These are phyloP conservation scores for Neurospora sp. DNA, from an alignment of 495 filamentous ascomycete genomes.

Conservation along the genomic window DNA sequence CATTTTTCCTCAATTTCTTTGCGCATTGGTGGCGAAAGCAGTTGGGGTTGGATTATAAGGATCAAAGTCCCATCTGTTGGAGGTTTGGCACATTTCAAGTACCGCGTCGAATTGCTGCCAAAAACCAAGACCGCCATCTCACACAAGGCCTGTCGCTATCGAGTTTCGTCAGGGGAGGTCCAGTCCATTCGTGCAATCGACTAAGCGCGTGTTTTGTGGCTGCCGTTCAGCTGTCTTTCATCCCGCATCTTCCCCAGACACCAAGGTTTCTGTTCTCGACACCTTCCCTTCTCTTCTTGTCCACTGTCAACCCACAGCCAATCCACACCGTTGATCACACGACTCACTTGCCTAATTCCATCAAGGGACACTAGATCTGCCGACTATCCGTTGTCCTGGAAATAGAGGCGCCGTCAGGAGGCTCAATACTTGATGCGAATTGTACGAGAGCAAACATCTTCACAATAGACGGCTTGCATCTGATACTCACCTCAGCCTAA, in stretches of 20 bases:
- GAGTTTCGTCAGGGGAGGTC: neutral
- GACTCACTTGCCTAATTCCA: neutral
- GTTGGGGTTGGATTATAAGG: neutral
- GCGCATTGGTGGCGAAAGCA: neutral
- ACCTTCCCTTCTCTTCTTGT: neutral
- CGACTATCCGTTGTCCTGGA: neutral
- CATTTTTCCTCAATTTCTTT: neutral
- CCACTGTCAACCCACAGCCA: neutral
- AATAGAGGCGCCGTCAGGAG: neutral
- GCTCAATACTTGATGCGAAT: neutral
- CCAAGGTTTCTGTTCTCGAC: neutral
- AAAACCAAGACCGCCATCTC: neutral
- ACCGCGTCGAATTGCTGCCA: neutral
- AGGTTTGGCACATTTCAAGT: neutral
- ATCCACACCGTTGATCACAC: neutral
- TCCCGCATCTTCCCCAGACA: slow-evolving; percentile 13
- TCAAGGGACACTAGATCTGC: neutral
- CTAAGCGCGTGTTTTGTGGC: slow-evolving; percentile 8
- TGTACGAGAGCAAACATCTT: neutral
- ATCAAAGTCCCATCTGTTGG: neutral
- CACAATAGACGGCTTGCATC: neutral
- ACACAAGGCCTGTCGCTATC: neutral
- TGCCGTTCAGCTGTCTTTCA: slow-evolving; percentile 17
- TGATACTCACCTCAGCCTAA: neutral
- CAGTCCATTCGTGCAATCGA: neutral